phyloP scores from a whole-genome alignment of 805 yeast genomes.

The Zygotorulaspora chibaensis region DNA sequence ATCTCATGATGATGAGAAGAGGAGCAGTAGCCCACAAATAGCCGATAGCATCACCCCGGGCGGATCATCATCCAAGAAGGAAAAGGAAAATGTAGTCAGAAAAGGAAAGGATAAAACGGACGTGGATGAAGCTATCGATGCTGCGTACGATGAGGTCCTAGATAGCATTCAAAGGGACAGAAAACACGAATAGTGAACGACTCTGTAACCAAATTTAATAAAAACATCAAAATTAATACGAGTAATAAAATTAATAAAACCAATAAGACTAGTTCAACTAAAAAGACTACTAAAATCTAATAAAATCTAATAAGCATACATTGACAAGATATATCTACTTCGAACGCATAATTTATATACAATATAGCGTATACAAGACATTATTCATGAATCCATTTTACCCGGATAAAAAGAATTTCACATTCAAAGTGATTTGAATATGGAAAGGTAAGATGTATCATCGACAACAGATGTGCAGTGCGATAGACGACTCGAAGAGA shows the following conservation, averaged over 20 bases:
- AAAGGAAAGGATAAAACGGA: constrained; percentile 10
- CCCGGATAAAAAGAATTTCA: background rate
- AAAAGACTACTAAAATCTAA: background rate
- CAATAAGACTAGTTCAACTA: background rate
- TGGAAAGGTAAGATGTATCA: background rate
- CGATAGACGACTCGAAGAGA: background rate
- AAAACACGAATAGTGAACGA: constrained; percentile 1
- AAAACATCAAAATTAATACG: background rate
- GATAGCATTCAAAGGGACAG: constrained; percentile 36
- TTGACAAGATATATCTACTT: too few relatives aligned
- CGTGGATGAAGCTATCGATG: constrained; percentile 32
- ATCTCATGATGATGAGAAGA: background rate
- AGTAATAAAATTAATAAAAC: background rate
- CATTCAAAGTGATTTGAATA: background rate
- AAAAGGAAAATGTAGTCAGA: background rate
- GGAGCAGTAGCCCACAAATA: background rate
- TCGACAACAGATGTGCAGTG: background rate
- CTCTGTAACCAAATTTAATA: background rate
- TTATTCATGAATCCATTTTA: background rate
- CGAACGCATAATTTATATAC: too few relatives aligned
- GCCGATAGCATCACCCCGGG: background rate
- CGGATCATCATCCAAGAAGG: background rate
- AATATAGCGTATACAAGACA: background rate
- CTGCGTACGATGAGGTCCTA: constrained; percentile 41
- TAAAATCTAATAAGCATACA: background rate